Evolutionary conservation across 345 rosid genomes (phyloP).

Genomic region (Brassica rapa): DNA sequence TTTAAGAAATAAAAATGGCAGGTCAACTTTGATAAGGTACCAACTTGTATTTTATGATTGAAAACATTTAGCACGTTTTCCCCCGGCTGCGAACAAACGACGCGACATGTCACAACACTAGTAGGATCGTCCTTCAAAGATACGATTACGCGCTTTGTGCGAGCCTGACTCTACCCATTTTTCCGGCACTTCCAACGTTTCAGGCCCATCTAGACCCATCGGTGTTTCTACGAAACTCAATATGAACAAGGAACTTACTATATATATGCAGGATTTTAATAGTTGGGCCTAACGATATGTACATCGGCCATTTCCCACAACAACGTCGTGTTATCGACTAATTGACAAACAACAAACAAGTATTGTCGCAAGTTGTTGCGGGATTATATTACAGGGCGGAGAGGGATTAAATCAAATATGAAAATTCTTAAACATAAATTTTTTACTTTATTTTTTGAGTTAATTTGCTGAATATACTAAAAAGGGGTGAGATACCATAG

Average conservation of each 20-base stretch:
- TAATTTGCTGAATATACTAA: too few species aligned
- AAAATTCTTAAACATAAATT: not conserved
- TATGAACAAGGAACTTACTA: not conserved
- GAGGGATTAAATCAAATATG: not conserved
- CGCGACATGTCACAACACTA: slow-evolving; percentile 22
- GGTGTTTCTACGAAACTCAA: not conserved
- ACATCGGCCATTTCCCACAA: not conserved
- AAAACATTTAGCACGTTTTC: not conserved
- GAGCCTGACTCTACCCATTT: not conserved
- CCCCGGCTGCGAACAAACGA: not conserved
- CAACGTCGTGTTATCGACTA: not conserved
- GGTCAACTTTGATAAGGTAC: not conserved
- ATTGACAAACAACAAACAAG: not conserved
- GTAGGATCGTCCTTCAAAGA: not conserved
- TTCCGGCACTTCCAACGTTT: not conserved
- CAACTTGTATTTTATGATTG: not conserved
- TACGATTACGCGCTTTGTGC: not conserved
- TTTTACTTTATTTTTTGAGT: too few species aligned
- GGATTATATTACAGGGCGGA: not conserved
- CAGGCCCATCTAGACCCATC: not conserved
- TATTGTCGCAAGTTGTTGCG: not conserved
- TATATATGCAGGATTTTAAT: not conserved
- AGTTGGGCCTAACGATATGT: not conserved
- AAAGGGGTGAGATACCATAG: too few species aligned
- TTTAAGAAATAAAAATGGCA: not conserved